Percentiles rank a stretch among this genome's conserved stretches.
Conservation (phyloP, 768 basidiomycete species). For the Tylopilus plumbeoviolaceoides region DNA sequence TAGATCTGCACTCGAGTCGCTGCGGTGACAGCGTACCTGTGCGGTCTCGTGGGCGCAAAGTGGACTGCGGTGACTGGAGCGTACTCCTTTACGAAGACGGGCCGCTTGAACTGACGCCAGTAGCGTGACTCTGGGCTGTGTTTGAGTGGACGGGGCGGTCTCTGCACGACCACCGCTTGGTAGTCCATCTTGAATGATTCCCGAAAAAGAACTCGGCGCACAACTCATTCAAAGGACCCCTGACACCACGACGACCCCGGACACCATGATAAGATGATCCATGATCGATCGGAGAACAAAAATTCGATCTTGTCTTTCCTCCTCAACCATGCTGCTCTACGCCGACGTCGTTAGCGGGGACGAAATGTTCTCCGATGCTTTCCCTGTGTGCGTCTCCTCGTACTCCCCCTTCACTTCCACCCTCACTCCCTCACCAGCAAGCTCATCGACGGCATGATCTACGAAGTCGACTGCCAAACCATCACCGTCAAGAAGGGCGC, state of each 20-base stretch:
- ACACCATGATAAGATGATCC: constrained; percentile 19
- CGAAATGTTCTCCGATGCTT: constrained; percentile 95
- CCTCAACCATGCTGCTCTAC: constrained; percentile 64
- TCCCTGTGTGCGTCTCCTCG: constrained; percentile 58
- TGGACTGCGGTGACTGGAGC: constrained; percentile 93
- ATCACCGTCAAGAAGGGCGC: constrained; percentile 69
- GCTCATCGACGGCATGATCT: constrained; percentile 69
- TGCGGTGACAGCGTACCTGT: constrained; percentile 93
- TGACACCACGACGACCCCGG: constrained; percentile 3
- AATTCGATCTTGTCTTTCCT: background rate
- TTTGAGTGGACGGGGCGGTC: constrained; percentile 50
- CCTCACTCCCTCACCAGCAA: constrained; percentile 49
- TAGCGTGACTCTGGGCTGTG: constrained; percentile 74
- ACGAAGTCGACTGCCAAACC: constrained; percentile 79
- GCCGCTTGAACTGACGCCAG: constrained; percentile 85
- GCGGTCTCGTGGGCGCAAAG: constrained; percentile 83
- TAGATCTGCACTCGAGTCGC: constrained; percentile 94
- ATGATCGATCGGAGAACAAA: background rate
- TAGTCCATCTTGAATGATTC: constrained; percentile 59
- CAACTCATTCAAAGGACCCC: constrained; percentile 7
- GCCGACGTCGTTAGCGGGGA: constrained; percentile 69
- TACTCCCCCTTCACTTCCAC: background rate
- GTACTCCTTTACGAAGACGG: constrained; percentile 96
- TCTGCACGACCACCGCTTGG: constrained; percentile 64
- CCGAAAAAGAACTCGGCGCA: too few relatives aligned